phyloP scores from a whole-genome alignment of 2,329 filamentous ascomycete species.

The Trichoderma oligosporum region DNA sequence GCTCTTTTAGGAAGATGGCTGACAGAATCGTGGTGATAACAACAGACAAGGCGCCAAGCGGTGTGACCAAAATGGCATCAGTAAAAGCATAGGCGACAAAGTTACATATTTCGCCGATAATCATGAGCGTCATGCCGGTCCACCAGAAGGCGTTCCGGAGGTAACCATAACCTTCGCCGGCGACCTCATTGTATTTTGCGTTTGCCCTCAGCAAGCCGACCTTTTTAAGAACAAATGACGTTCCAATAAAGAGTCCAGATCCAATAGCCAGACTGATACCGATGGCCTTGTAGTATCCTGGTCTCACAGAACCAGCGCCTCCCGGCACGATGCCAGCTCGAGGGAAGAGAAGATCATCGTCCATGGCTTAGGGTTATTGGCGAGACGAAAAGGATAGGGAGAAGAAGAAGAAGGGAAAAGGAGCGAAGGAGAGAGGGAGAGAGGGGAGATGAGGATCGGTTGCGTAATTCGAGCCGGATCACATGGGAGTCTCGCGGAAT shows the following conservation, averaged over 20 bases:
- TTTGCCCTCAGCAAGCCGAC: conserved; percentile 86
- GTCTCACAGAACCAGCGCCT: conserved; percentile 33
- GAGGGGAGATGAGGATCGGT: not conserved
- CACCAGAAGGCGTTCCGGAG: conserved; percentile 96
- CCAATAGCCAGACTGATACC: conserved; percentile 81
- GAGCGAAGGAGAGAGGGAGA: not conserved
- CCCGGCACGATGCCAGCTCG: conserved; percentile 17
- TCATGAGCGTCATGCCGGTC: conserved; percentile 94
- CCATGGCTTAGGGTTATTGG: conserved; percentile 18
- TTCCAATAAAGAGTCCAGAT: conserved; percentile 88
- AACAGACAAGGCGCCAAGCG: conserved; percentile 84
- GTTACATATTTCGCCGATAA: conserved; percentile 93
- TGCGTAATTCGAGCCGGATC: conserved; percentile 2
- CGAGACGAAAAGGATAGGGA: not conserved
- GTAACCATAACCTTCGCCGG: conserved; percentile 95
- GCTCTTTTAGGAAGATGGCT: conserved; percentile 92
- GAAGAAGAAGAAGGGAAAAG: not conserved
- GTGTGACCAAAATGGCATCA: conserved; percentile 92
- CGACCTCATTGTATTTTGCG: conserved; percentile 91
- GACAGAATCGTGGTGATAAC: conserved; percentile 89
- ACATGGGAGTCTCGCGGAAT: conserved; percentile 13
- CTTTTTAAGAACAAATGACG: conserved; percentile 95
- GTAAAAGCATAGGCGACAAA: conserved; percentile 97
- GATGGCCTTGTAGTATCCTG: conserved; percentile 70
- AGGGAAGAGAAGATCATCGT: conserved; percentile 13